Evolutionary conservation across 1,139 yeast genomes (phyloP).

Genomic region (Sugiyamaella japonica): DNA sequence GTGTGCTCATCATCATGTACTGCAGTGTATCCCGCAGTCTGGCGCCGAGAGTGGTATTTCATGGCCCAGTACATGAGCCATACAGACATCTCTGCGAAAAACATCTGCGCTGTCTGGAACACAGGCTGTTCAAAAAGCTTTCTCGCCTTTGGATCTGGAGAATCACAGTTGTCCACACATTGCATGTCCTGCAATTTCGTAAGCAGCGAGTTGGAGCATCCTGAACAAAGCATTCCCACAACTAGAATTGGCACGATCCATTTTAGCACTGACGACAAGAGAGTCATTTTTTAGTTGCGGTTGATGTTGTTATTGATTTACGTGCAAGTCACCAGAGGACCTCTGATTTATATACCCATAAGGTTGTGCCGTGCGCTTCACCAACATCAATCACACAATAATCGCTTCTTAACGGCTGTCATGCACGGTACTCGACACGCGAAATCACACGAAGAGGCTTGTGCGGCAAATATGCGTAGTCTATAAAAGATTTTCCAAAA

Average conservation of each 20-base stretch:
- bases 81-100: constrained; percentile 64
- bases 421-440: neutral
- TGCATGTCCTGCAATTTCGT: constrained; percentile 80
- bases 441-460: neutral
- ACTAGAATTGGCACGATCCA: constrained; percentile 29
- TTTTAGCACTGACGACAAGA: neutral
- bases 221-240: constrained; percentile 53
- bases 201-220: constrained; percentile 70
- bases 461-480: neutral
- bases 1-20: constrained; percentile 1
- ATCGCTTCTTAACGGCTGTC: neutral
- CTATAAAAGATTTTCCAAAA: constrained; percentile 5
- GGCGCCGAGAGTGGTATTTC: constrained; percentile 6
- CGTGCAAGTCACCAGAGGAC: too few relatives aligned
- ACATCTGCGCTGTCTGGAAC: constrained; percentile 79
- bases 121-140: constrained; percentile 73
- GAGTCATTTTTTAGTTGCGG: neutral
- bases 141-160: constrained; percentile 43
- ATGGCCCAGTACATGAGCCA: constrained; percentile 44
- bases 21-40: constrained; percentile 15
- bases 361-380: neutral
- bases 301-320: too few relatives aligned
- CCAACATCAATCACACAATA: neutral
- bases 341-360: too few relatives aligned
- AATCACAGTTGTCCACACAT: constrained; percentile 60